These are phyloP conservation scores for Raffaelea arxii DNA, from an alignment of 2,329 filamentous ascomycete genomes.

Conservation along the genomic window DNA sequence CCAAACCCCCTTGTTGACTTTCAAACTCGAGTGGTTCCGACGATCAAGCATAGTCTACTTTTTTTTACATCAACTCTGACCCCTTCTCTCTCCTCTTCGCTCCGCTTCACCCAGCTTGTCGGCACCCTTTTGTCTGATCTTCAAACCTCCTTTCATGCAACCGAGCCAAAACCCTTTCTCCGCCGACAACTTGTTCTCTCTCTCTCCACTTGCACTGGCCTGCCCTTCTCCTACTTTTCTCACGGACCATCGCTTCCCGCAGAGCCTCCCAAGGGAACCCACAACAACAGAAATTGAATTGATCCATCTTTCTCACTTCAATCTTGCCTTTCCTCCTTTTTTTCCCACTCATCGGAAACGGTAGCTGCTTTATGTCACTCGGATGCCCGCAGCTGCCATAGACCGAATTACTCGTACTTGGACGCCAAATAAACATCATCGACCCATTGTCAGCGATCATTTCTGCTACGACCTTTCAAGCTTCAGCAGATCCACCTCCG, in stretches of 20 bases:
- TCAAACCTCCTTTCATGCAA: constrained; percentile 12
- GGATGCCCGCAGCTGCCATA: constrained; percentile 44
- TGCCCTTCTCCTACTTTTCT: too few species aligned
- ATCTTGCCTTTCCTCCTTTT: not conserved
- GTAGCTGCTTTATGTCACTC: constrained; percentile 31
- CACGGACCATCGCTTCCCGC: too few species aligned
- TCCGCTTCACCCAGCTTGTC: constrained; percentile 16
- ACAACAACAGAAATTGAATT: not conserved
- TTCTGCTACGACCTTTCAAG: too few species aligned
- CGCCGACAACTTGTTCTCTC: too few species aligned
- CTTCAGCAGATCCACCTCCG: not conserved
- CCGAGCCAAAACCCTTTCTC: too few species aligned
- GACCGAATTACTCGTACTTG: constrained; percentile 40
- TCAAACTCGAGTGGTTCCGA: constrained; percentile 27
- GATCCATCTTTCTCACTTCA: not conserved
- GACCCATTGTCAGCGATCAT: not conserved
- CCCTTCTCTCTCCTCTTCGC: constrained; percentile 23
- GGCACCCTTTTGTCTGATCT: constrained; percentile 18
- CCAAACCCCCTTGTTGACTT: constrained; percentile 28
- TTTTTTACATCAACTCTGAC: not conserved
- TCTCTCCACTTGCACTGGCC: too few species aligned
- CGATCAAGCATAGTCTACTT: not conserved
- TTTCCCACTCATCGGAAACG: constrained; percentile 7
- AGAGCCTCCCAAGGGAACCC: too few species aligned
- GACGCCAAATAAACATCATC: constrained; percentile 32